These are phyloP conservation scores for Rhodotorula sp. DNA, from an alignment of 1,284 basidiomycete genomes.

Conservation along the genomic window DNA sequence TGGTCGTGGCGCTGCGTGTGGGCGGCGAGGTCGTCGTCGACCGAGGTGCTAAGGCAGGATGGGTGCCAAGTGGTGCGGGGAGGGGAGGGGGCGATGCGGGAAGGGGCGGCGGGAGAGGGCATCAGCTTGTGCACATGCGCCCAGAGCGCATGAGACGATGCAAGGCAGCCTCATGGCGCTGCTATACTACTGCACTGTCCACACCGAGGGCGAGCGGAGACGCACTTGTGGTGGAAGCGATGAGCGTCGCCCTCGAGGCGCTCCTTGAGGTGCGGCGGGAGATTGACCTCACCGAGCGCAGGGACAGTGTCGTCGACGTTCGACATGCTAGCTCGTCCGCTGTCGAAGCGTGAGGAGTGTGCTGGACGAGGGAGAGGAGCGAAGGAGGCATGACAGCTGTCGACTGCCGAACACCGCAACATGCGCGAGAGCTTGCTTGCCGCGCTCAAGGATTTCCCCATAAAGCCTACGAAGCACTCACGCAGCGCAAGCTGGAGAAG, in stretches of 20 bases:
- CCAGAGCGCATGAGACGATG: background rate
- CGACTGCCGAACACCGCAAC: no score
- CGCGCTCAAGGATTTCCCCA: no score
- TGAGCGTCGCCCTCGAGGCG: background rate
- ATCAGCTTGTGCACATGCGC: background rate
- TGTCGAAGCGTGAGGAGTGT: no score
- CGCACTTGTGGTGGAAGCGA: slow-evolving; percentile 10
- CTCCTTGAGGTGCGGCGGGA: slow-evolving; percentile 6
- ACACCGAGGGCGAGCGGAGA: background rate
- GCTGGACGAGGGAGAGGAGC: no score
- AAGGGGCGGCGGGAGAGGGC: background rate
- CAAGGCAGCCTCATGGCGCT: no score
- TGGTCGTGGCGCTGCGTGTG: slow-evolving; percentile 1
- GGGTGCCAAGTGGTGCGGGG: background rate
- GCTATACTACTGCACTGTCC: background rate
- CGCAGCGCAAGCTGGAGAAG: no score
- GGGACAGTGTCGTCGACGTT: background rate
- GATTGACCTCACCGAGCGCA: background rate
- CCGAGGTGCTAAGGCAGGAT: background rate
- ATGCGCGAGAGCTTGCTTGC: no score
- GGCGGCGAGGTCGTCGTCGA: slow-evolving; percentile 10
- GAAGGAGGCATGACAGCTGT: no score
- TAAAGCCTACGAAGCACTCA: no score
- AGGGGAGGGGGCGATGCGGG: no score
- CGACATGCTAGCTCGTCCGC: background rate